These are phyloP conservation scores for Pestalotiopsis sp. DNA, from an alignment of 2,329 filamentous ascomycete species.

Conservation along the genomic window DNA sequence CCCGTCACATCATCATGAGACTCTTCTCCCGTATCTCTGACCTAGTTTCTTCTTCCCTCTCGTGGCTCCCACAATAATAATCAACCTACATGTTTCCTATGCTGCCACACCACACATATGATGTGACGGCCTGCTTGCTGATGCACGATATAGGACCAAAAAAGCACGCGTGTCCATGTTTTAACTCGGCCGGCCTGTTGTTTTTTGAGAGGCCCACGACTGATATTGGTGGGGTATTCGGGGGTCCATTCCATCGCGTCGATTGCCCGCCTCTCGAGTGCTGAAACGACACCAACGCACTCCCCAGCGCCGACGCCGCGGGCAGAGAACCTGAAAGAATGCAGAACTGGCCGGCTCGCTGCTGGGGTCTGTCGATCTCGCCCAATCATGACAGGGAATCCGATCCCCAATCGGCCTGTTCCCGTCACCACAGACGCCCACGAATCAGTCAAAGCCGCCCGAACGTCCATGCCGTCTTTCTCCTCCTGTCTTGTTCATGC, in stretches of 20 bases:
- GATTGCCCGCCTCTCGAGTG: not conserved
- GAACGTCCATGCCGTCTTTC: not conserved
- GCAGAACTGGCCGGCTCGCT: not conserved
- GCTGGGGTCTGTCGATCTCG: not conserved
- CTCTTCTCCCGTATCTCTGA: not conserved
- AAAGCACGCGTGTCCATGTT: not conserved
- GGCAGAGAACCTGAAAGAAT: not conserved
- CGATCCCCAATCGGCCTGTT: not conserved
- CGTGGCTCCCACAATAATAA: not conserved
- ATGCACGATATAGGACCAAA: not conserved
- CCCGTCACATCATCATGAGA: not conserved
- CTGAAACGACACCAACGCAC: not conserved
- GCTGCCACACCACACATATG: not conserved
- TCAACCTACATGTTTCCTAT: not conserved
- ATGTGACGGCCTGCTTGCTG: not conserved
- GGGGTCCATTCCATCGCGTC: not conserved
- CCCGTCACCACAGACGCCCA: not conserved
- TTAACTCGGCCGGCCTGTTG: not conserved
- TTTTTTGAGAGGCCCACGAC: not conserved
- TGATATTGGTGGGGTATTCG: not conserved
- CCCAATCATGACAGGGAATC: not conserved
- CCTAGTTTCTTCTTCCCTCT: not conserved
- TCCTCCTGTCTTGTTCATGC: not conserved
- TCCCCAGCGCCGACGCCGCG: not conserved
- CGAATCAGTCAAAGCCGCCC: not conserved